phyloP scores from a whole-genome alignment of 192 early-diverging fungal species.

The Linnemannia exigua region DNA sequence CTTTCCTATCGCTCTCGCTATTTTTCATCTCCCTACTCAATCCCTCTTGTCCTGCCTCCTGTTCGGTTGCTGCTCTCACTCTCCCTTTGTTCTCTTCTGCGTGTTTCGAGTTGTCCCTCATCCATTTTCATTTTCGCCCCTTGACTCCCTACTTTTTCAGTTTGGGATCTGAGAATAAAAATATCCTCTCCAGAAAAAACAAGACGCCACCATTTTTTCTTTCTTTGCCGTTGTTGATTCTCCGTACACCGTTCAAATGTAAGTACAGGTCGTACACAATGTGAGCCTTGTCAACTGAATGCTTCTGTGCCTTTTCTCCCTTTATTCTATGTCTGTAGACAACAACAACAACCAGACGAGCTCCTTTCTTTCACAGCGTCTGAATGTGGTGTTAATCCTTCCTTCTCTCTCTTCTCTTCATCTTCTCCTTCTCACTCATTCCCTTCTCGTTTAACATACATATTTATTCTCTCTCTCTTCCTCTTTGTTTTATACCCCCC shows the following conservation, averaged over 20 bases:
- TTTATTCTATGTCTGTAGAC: not conserved
- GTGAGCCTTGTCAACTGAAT: not conserved
- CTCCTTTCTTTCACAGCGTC: too few relatives aligned
- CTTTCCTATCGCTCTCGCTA: not conserved
- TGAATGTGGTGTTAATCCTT: not conserved
- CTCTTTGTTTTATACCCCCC: not conserved
- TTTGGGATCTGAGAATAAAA: slow-evolving; percentile 3
- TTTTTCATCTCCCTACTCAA: not conserved
- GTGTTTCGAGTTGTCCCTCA: not conserved
- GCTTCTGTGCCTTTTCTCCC: not conserved
- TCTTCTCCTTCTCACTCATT: not conserved
- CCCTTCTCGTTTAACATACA: not conserved
- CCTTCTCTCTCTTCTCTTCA: not conserved
- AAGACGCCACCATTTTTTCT: slow-evolving; percentile 7
- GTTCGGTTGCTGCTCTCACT: not conserved
- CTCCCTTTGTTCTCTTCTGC: too few relatives aligned
- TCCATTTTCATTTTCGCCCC: not conserved
- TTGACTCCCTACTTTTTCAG: not conserved
- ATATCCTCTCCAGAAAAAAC: not conserved
- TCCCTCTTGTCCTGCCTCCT: not conserved
- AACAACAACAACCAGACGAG: too few relatives aligned
- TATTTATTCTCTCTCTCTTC: not conserved
- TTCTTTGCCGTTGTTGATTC: not conserved
- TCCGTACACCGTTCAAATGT: not conserved
- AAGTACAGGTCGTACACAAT: not conserved